Conservation (phyloP, 2,329 filamentous ascomycete genomes). For the Neonectria magnoliae region DNA sequence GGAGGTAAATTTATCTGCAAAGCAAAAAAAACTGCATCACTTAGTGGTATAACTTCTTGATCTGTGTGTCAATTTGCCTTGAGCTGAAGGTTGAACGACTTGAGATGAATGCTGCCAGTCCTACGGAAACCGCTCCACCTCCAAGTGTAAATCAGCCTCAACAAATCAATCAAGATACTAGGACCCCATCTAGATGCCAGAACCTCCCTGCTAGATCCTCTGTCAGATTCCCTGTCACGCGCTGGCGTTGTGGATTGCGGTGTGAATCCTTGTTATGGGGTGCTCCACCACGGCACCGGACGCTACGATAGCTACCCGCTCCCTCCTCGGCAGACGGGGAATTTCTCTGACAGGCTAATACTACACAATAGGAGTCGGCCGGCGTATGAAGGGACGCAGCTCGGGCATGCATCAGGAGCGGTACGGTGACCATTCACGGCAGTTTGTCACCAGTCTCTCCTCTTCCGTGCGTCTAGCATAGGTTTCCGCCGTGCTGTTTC, state of each 20-base stretch:
- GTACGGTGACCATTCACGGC: no score
- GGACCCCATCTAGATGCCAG: background rate
- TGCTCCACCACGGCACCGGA: background rate
- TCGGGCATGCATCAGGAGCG: no score
- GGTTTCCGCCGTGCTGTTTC: no score
- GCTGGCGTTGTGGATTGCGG: background rate
- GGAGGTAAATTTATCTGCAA: no score
- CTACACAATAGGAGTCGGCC: background rate
- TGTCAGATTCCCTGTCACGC: background rate
- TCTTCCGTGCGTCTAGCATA: no score
- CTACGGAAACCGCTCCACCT: background rate
- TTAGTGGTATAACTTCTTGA: no score
- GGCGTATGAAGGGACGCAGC: background rate
- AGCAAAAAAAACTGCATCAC: no score
- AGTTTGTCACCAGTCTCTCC: no score
- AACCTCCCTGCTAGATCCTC: background rate
- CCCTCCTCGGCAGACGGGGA: background rate
- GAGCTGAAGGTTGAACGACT: background rate
- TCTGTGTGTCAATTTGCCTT: background rate
- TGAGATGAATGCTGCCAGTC: background rate
- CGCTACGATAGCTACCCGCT: background rate
- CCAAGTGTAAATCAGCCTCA: background rate
- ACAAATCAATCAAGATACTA: background rate
- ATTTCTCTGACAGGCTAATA: background rate
- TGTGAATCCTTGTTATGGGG: background rate